Evolutionary conservation across 805 yeast genomes (phyloP).

Genomic region (Brettanomyces bruxellensis): DNA sequence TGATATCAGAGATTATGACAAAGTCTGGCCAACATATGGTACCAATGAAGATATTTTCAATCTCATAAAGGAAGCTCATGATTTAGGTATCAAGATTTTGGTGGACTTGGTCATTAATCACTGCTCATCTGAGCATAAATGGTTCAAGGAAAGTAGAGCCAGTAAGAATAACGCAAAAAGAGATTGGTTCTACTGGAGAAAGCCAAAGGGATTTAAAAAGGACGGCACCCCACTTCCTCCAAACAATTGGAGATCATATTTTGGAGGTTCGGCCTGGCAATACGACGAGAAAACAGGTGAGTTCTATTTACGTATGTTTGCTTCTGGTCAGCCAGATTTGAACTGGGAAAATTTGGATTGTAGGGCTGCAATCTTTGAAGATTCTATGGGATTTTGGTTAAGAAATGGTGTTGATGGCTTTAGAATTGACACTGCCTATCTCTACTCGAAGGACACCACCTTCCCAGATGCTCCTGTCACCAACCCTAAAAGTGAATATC

Average conservation of each 20-base stretch:
- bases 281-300: constrained; percentile 46
- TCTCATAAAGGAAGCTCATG: constrained; percentile 37
- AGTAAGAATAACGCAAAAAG: constrained; percentile 45
- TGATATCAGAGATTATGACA: constrained; percentile 47
- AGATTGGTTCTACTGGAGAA: constrained; percentile 55
- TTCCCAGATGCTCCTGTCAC: constrained; percentile 1
- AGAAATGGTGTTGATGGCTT: constrained; percentile 47
- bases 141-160: constrained; percentile 50
- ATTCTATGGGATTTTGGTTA: not conserved
- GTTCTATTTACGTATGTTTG: constrained; percentile 47
- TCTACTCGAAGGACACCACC: not conserved
- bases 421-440: constrained; percentile 36
- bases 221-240: constrained; percentile 47
- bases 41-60: constrained; percentile 42
- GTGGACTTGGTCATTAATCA: constrained; percentile 53
- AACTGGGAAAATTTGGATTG: constrained; percentile 48
- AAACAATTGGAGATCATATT: constrained; percentile 46
- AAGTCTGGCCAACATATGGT: constrained; percentile 43
- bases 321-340: constrained; percentile 47
- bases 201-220: constrained; percentile 32
- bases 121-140: constrained; percentile 43
- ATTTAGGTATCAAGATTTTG: constrained; percentile 41
- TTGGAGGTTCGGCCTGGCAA: constrained; percentile 49
- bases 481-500: not conserved
- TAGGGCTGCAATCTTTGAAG: constrained; percentile 13